phyloP scores from a whole-genome alignment of 2,329 filamentous ascomycete species.

The Sclerotinia subarctica region DNA sequence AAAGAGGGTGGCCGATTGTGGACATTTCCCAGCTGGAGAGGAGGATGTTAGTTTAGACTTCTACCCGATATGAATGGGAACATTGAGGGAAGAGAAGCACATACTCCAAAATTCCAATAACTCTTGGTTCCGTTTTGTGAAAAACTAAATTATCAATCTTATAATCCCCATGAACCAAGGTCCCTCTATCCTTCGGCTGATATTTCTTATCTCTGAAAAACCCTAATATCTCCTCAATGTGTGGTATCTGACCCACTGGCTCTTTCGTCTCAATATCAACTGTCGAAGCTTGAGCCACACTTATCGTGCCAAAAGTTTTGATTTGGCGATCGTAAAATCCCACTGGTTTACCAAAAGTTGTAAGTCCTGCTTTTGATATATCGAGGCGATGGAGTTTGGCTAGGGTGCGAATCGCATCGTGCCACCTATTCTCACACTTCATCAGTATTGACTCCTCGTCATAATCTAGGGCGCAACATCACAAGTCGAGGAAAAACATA shows the following conservation, averaged over 20 bases:
- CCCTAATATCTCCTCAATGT: constrained; percentile 73
- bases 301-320: constrained; percentile 76
- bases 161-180: constrained; percentile 91
- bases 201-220: constrained; percentile 70
- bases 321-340: constrained; percentile 88
- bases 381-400: constrained; percentile 80
- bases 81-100: constrained; percentile 33
- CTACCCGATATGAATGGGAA: neutral
- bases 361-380: constrained; percentile 63
- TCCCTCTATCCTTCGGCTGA: constrained; percentile 74
- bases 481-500: constrained; percentile 39
- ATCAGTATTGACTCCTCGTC: neutral
- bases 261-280: constrained; percentile 73
- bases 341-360: constrained; percentile 65
- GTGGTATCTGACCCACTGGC: constrained; percentile 76
- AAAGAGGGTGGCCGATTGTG: constrained; percentile 92
- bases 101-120: constrained; percentile 88
- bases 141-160: constrained; percentile 93
- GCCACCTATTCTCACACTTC: constrained; percentile 57
- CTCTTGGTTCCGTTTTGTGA: constrained; percentile 79
- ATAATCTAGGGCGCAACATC: neutral
- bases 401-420: constrained; percentile 75
- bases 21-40: constrained; percentile 84
- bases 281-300: constrained; percentile 70
- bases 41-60: constrained; percentile 9